Conservation (phyloP, 306 rosid species). For the Trifolium pratense region DNA sequence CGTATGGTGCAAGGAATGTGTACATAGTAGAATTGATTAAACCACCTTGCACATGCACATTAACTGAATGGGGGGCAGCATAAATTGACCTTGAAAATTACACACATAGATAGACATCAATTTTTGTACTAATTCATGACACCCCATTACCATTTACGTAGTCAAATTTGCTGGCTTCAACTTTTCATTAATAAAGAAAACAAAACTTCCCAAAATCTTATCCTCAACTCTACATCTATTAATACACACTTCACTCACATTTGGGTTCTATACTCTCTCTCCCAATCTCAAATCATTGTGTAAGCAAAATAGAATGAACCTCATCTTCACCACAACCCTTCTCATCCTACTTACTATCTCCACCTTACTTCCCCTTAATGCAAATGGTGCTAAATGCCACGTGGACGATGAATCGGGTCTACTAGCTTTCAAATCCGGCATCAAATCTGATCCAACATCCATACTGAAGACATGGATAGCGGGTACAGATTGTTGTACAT, state of each 20-base stretch:
- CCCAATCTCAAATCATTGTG: not conserved
- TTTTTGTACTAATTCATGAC: not conserved
- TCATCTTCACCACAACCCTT: not conserved
- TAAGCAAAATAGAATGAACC: slow-evolving; percentile 13
- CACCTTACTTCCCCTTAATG: slow-evolving; percentile 22
- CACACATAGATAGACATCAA: not conserved
- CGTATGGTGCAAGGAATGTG: not conserved
- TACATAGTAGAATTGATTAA: not conserved
- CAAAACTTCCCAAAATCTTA: not conserved
- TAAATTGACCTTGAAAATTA: not conserved
- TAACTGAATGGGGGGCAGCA: not conserved
- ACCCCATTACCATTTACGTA: slow-evolving; percentile 18
- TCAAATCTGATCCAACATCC: slow-evolving; percentile 78
- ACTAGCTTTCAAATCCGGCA: slow-evolving; percentile 69
- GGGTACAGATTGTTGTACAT: slow-evolving; percentile 70
- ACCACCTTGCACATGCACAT: slow-evolving; percentile 13
- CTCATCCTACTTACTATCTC: slow-evolving; percentile 28
- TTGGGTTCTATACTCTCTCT: not conserved
- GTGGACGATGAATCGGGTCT: slow-evolving; percentile 67
- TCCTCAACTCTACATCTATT: not conserved
- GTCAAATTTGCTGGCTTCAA: slow-evolving; percentile 25
- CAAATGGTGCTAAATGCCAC: slow-evolving; percentile 61
- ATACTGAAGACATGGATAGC: slow-evolving; percentile 62
- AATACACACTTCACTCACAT: not conserved
- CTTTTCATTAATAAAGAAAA: not conserved